Evolutionary conservation across 73 alveolate genomes (phyloP).

Genomic region (Blepharisma stoltei): DNA sequence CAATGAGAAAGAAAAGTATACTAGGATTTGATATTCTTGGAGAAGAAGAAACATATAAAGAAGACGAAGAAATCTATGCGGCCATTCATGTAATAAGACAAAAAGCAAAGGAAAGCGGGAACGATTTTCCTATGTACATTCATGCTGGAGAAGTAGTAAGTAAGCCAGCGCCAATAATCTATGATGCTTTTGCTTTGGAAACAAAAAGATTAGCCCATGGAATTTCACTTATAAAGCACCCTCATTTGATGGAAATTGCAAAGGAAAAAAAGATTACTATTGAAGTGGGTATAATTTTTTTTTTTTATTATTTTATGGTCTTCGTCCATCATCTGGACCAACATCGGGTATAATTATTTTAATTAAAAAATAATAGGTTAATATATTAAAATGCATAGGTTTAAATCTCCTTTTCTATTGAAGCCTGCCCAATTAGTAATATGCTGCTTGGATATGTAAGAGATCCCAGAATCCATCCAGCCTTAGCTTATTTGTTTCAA

Average conservation of each 20-base stretch:
- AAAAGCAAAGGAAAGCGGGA: not conserved
- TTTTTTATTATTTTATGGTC: too few relatives aligned
- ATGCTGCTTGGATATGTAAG: slow-evolving; percentile 44
- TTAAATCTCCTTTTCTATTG: too few relatives aligned
- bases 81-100: slow-evolving; percentile 27
- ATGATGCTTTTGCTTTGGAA: not conserved
- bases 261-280: not conserved
- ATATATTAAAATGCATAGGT: too few relatives aligned
- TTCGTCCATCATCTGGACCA: too few relatives aligned
- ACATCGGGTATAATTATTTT: too few relatives aligned
- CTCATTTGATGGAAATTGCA: slow-evolving; percentile 30
- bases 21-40: slow-evolving; percentile 52
- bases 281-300: too few relatives aligned
- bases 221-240: slow-evolving; percentile 42
- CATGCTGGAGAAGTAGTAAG: slow-evolving; percentile 59
- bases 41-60: slow-evolving; percentile 46
- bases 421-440: slow-evolving; percentile 44
- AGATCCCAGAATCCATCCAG: slow-evolving; percentile 65
- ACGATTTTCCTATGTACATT: slow-evolving; percentile 31
- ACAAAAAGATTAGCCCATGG: slow-evolving; percentile 11
- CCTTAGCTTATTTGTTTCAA: slow-evolving; percentile 29
- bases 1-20: too few relatives aligned
- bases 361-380: too few relatives aligned
- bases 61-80: slow-evolving; percentile 29
- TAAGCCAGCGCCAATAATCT: slow-evolving; percentile 24